Evolutionary conservation across 768 basidiomycete species (phyloP).

Genomic region (Porpolomopsis calyptriformis): DNA sequence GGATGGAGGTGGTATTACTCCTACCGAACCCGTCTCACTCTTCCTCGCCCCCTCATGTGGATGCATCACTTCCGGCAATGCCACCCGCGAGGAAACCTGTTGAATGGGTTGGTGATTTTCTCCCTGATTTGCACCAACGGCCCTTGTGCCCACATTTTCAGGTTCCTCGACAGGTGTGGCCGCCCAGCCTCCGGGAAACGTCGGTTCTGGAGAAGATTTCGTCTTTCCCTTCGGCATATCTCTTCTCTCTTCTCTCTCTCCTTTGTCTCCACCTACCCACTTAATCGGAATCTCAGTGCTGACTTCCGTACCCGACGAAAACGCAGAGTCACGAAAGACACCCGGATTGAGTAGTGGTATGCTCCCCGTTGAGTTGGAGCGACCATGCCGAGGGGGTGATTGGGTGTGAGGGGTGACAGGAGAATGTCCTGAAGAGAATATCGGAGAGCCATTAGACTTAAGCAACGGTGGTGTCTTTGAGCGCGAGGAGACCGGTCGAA

Average conservation of each 20-base stretch:
- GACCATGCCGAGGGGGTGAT: conserved; percentile 3
- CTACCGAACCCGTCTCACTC: conserved; percentile 55
- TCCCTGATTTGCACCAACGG: conserved; percentile 17
- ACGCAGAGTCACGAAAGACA: conserved; percentile 57
- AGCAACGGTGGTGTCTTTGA: conserved; percentile 32
- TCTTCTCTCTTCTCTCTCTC: conserved; percentile 7
- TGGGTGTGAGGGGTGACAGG: conserved; percentile 4
- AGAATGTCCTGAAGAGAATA: conserved; percentile 2
- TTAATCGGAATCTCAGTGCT: conserved; percentile 47
- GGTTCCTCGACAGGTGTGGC: conserved; percentile 43
- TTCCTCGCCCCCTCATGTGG: conserved; percentile 36
- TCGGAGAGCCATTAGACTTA: conserved; percentile 16
- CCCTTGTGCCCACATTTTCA: conserved; percentile 10
- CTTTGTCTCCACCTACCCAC: conserved; percentile 40
- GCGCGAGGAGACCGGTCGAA: conserved; percentile 25
- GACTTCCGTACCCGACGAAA: conserved; percentile 38
- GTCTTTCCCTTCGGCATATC: conserved; percentile 1
- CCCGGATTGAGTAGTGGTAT: conserved; percentile 44
- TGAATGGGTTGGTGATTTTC: conserved; percentile 30
- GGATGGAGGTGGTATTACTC: conserved; percentile 26
- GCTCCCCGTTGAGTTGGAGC: conserved; percentile 7
- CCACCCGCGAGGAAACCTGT: conserved; percentile 40
- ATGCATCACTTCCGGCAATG: conserved; percentile 43
- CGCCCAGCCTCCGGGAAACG: conserved; percentile 47
- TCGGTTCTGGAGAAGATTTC: conserved; percentile 23